A percentile compares a stretch with the other conserved stretches of the same genome.
phyloP scores from a whole-genome alignment of 176 grass and related monocot species.

The Dactylis glomerata region DNA sequence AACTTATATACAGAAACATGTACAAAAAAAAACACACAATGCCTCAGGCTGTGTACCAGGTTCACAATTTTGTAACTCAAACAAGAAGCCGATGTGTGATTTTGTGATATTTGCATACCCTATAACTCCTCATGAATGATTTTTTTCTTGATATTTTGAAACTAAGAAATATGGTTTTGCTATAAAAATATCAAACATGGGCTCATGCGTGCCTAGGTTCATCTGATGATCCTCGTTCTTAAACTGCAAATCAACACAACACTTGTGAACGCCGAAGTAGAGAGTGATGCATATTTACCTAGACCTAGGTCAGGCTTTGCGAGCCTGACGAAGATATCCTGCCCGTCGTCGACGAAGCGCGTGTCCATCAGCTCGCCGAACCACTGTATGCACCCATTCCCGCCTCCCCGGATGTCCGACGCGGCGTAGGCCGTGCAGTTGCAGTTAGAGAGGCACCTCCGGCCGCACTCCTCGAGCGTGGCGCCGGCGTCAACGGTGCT shows the following conservation, averaged over 20 bases:
- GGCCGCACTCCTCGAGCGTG: slow-evolving; percentile 15
- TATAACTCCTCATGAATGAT: too few species aligned
- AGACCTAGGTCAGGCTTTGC: slow-evolving; percentile 42
- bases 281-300: slow-evolving; percentile 1
- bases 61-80: too few species aligned
- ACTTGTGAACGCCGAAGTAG: neutral
- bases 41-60: too few species aligned
- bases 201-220: too few species aligned
- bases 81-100: too few species aligned
- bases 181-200: too few species aligned
- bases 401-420: slow-evolving; percentile 31
- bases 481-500: neutral
- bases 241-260: neutral
- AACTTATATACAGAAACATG: too few species aligned
- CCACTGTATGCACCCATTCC: slow-evolving; percentile 61
- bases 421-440: slow-evolving; percentile 41
- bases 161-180: too few species aligned
- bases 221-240: neutral
- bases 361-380: slow-evolving; percentile 47
- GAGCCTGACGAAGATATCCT: slow-evolving; percentile 45
- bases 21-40: too few species aligned
- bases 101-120: too few species aligned
- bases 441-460: slow-evolving; percentile 35
- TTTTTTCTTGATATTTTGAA: too few species aligned
- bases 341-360: slow-evolving; percentile 12